Evolutionary conservation across 1,284 basidiomycete genomes (phyloP).

Genomic region (Lignosus rhinocerotis): DNA sequence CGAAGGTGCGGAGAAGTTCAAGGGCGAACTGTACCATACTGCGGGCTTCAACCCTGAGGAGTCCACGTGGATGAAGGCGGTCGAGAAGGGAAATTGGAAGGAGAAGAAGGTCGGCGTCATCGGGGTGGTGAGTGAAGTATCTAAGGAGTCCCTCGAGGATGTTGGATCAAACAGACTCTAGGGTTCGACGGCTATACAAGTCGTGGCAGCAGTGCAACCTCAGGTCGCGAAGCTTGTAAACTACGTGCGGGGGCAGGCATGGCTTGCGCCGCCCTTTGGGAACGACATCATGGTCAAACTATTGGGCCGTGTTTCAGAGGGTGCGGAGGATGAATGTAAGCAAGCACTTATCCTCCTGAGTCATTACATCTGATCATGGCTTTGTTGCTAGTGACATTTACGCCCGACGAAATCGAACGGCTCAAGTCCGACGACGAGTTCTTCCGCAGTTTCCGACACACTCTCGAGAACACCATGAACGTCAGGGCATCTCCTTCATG

Average conservation of each 20-base stretch:
- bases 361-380: neutral
- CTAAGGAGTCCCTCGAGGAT: neutral
- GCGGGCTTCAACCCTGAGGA: constrained; percentile 54
- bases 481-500: constrained; percentile 33
- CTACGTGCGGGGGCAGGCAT: constrained; percentile 63
- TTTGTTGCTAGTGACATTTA: constrained; percentile 44
- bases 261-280: constrained; percentile 55
- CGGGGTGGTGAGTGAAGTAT: neutral
- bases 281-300: constrained; percentile 40
- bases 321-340: constrained; percentile 33
- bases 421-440: constrained; percentile 47
- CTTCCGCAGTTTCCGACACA: constrained; percentile 51
- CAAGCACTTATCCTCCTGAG: constrained; percentile 38
- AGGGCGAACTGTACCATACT: constrained; percentile 53
- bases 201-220: constrained; percentile 59
- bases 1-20: constrained; percentile 48
- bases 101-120: constrained; percentile 4
- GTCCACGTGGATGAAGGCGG: constrained; percentile 15
- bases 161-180: constrained; percentile 24
- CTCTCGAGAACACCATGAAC: constrained; percentile 54
- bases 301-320: constrained; percentile 36
- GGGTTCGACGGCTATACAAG: constrained; percentile 69
- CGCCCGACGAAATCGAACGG: constrained; percentile 50
- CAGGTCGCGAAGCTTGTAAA: constrained; percentile 52
- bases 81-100: neutral